Conservation (phyloP, 805 yeast genomes). For the Helenozyma baotianmanensis region DNA sequence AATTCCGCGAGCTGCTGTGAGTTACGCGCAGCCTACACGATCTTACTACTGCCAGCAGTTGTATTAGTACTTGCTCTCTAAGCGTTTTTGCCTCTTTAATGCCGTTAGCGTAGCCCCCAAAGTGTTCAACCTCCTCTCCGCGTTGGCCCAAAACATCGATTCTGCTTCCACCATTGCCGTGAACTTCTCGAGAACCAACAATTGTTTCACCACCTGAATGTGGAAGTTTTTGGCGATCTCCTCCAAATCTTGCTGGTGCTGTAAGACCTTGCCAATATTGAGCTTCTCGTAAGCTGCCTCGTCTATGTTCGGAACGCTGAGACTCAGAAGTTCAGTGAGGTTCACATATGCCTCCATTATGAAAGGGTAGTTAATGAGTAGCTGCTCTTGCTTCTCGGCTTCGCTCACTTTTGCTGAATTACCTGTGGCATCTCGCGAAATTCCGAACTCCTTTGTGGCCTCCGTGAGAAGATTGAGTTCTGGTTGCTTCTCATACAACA, state of each 20-base stretch:
- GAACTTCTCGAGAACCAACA: slow-evolving; percentile 27
- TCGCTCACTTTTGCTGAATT: slow-evolving; percentile 1
- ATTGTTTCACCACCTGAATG: slow-evolving; percentile 22
- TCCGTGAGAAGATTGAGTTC: slow-evolving; percentile 10
- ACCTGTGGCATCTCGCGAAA: too few relatives aligned
- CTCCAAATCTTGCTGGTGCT: slow-evolving; percentile 4
- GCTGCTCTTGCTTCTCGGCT: slow-evolving; percentile 16
- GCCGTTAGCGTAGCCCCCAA: slow-evolving; percentile 2
- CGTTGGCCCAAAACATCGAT: slow-evolving; percentile 24
- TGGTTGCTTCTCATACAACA: slow-evolving; percentile 5
- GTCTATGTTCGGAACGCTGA: slow-evolving; percentile 16
- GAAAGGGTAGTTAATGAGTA: slow-evolving; percentile 19
- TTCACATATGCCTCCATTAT: slow-evolving; percentile 20
- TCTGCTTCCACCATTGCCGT: slow-evolving; percentile 18
- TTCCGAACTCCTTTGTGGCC: slow-evolving; percentile 5
- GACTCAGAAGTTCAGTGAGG: slow-evolving; percentile 17
- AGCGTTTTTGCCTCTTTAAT: slow-evolving; percentile 1
- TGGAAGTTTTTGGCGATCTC: slow-evolving; percentile 17
- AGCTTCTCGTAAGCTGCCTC: slow-evolving; percentile 3
- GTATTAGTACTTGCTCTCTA: slow-evolving; percentile 5
- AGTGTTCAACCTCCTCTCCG: slow-evolving; percentile 12
- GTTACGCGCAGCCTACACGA: too few relatives aligned
- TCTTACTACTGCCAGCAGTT: too few relatives aligned
- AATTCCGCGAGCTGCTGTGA: too few relatives aligned
- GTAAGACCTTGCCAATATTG: not conserved